Percentiles rank a stretch among this genome's conserved stretches.
phyloP scores from a whole-genome alignment of 805 yeast species.

The Metschnikowia santaceciliae region DNA sequence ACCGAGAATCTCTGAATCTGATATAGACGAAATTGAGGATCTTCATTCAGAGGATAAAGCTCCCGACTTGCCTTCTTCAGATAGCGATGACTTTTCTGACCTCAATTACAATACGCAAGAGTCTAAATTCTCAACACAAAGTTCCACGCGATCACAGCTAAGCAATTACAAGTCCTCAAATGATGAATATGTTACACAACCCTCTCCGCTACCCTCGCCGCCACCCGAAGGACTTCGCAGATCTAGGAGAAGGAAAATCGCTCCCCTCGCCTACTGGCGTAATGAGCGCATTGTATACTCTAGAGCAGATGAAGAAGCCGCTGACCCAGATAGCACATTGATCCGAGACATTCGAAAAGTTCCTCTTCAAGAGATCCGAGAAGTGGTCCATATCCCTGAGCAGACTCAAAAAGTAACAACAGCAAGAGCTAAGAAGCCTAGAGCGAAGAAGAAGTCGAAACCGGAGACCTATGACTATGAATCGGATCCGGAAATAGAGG shows the following conservation, averaged over 20 bases:
- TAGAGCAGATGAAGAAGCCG: constrained; percentile 29
- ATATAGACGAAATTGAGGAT: not conserved
- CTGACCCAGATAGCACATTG: constrained; percentile 42
- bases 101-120: not conserved
- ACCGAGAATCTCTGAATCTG: not conserved
- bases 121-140: constrained; percentile 2
- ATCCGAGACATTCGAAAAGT: constrained; percentile 32
- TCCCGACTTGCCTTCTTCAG: not conserved
- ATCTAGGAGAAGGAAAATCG: constrained; percentile 60
- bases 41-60: not conserved
- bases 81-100: constrained; percentile 3
- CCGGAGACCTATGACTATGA: constrained; percentile 26
- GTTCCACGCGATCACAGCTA: not conserved
- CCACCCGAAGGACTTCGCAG: constrained; percentile 52
- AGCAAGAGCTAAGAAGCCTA: constrained; percentile 2
- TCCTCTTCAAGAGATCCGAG: constrained; percentile 53
- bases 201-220: constrained; percentile 40
- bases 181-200: constrained; percentile 15
- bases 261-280: constrained; percentile 81
- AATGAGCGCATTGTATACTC: constrained; percentile 69
- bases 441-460: constrained; percentile 14
- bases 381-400: constrained; percentile 51
- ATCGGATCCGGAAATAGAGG: constrained; percentile 39
- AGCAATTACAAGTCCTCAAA: constrained; percentile 3
- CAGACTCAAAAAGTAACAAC: constrained; percentile 1